A percentile compares a stretch with the other conserved stretches of the same genome.
phyloP scores from a whole-genome alignment of 192 early-diverging fungal species.

The Podila epicladia region DNA sequence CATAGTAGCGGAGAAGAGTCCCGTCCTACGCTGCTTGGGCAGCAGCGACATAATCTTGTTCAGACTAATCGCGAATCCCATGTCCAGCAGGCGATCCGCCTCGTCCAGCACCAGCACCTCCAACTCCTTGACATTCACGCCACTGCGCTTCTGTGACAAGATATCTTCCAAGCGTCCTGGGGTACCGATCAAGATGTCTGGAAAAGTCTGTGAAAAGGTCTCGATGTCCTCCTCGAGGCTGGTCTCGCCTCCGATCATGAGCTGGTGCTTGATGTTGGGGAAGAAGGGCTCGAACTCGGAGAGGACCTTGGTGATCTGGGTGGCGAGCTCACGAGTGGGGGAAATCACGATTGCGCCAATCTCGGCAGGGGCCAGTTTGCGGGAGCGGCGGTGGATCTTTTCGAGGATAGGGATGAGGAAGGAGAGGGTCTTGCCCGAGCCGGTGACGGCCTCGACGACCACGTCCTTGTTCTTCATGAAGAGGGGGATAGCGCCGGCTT shows the following conservation, averaged over 20 bases:
- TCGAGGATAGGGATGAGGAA: constrained; percentile 94
- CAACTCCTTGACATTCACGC: constrained; percentile 79
- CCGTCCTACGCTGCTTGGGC: constrained; percentile 95
- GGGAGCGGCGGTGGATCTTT: constrained; percentile 74
- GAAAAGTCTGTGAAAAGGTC: constrained; percentile 68
- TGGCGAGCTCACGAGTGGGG: constrained; percentile 91
- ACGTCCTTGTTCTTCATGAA: constrained; percentile 96
- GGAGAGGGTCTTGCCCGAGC: constrained; percentile 95
- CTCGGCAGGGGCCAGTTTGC: constrained; percentile 71
- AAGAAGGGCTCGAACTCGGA: constrained; percentile 63
- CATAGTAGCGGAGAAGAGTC: constrained; percentile 98
- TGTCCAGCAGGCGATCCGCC: constrained; percentile 92
- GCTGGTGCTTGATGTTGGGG: constrained; percentile 54
- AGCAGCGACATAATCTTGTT: constrained; percentile 81
- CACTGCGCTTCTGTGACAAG: constrained; percentile 54
- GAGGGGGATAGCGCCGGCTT: constrained; percentile 89
- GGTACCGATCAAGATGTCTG: constrained; percentile 90
- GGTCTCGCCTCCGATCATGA: constrained; percentile 80
- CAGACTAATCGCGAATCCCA: constrained; percentile 91
- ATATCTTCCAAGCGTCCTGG: constrained; percentile 92
- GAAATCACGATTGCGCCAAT: constrained; percentile 90
- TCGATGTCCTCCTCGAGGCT: constrained; percentile 70
- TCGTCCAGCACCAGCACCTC: constrained; percentile 95
- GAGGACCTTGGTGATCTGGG: constrained; percentile 85
- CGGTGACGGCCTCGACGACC: constrained; percentile 96